Conservation (phyloP, 805 yeast genomes). For the Maudiozyma saulgeensis region DNA sequence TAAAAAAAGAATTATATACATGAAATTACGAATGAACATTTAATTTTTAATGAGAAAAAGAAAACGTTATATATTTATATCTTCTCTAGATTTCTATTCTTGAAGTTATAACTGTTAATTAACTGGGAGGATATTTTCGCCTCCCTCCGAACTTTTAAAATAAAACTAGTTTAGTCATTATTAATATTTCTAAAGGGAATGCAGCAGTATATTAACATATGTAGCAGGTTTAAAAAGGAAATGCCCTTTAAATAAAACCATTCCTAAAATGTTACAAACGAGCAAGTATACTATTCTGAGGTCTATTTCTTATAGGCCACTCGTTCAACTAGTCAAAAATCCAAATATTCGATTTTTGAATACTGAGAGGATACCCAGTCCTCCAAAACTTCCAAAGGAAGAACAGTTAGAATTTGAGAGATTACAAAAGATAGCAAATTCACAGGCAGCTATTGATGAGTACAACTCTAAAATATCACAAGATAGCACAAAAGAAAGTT, state of each 20-base stretch:
- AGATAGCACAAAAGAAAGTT: conserved; percentile 24
- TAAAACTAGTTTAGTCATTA: too few relatives aligned
- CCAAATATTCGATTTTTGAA: conserved; percentile 6
- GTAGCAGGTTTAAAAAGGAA: too few relatives aligned
- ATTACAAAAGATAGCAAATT: conserved; percentile 68
- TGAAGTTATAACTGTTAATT: too few relatives aligned
- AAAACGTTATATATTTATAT: not conserved
- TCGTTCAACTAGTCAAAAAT: not conserved
- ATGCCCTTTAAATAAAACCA: too few relatives aligned
- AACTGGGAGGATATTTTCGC: too few relatives aligned
- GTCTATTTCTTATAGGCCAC: not conserved
- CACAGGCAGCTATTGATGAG: conserved; percentile 70
- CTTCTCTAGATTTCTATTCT: too few relatives aligned
- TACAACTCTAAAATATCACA: conserved; percentile 42
- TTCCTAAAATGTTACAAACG: too few relatives aligned
- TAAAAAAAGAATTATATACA: conserved; percentile 4
- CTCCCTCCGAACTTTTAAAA: too few relatives aligned
- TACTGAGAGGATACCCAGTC: conserved; percentile 21
- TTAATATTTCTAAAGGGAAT: too few relatives aligned
- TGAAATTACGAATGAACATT: not conserved
- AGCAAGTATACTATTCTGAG: not conserved
- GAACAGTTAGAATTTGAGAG: conserved; percentile 74
- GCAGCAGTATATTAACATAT: too few relatives aligned
- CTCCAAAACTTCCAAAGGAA: conserved; percentile 28
- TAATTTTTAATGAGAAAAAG: not conserved